Evolutionary conservation across 768 basidiomycete species (phyloP), one percentile per base, ranked within the genome.

Genomic region (Amanita thiersii): DNA sequence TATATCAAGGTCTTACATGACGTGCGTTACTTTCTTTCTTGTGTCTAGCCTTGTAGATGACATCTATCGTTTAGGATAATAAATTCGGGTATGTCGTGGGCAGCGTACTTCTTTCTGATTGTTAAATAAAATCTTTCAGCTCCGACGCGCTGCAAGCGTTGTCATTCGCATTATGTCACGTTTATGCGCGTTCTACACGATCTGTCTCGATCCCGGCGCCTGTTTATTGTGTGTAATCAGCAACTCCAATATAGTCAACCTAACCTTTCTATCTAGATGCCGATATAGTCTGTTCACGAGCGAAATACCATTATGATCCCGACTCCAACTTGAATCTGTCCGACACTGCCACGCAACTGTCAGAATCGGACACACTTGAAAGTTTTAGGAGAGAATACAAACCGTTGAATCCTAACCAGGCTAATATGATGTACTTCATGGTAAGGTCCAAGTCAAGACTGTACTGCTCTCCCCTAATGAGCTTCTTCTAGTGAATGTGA

Each of bases 121-220:
- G 32, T 28, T 12, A 30, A 25, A 30, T 15, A 5, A 38, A 3
- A 17, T 14, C 24, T 23, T 37, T 20, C 44, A 83, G 79, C 19
- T 68, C 80, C 11, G 80, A 86, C 52, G 71, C 75, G 11, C 58
- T 90, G 30, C 88, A 90, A 50, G 69, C 72, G 0, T 56, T 89
- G 0, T 74, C 81, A 0, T 90, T 81, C 40, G 74, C 81, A 0
- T 64, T 91, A 0, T 86, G 85, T 52, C 85, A 91, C 35, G 78
- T 86, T 0, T 90, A 86, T 38, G 85, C 87, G 0, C 72, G 86
- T 0, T 71, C 87, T 0, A 90, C 88, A 0, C 79, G 88, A 5
- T 85, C 85, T 0, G 87, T 91, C 0, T 89, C 86, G 0, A 89
- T 90, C 31, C 87, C 87, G 0, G 86, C 87, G 0, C 87, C 87